Conservation (phyloP, 2,329 filamentous ascomycete genomes). For the Phyllosticta citribraziliensis region DNA sequence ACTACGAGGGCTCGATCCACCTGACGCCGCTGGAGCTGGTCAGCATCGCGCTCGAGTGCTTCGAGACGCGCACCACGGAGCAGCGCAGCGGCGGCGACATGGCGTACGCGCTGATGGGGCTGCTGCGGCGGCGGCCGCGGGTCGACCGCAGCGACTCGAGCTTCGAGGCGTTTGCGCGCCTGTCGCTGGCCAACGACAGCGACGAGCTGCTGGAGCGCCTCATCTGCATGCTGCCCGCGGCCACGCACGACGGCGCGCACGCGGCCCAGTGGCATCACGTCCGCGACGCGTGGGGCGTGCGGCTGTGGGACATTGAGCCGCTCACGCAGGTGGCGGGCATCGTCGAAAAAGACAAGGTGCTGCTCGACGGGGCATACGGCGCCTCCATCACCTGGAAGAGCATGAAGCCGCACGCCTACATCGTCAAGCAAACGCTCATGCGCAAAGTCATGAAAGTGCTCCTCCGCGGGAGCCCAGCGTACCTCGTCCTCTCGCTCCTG, state of each 20-base stretch:
- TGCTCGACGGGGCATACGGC: conserved; percentile 16
- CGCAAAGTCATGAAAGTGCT: background rate
- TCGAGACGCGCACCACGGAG: background rate
- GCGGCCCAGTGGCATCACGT: background rate
- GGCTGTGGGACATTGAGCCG: conserved; percentile 6
- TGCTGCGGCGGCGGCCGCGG: conserved; percentile 31
- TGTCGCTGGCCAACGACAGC: conserved; percentile 38
- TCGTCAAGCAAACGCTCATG: background rate
- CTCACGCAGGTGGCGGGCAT: conserved; percentile 1
- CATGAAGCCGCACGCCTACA: conserved; percentile 12
- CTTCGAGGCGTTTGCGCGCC: conserved; percentile 39
- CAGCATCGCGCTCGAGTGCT: background rate
- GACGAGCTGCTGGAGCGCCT: conserved; percentile 37
- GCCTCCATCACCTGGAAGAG: conserved; percentile 30
- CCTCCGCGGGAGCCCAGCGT: background rate
- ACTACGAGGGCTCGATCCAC: conserved; percentile 1
- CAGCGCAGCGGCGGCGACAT: background rate
- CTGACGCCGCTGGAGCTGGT: conserved; percentile 1
- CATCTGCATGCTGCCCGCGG: background rate
- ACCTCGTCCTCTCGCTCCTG: background rate
- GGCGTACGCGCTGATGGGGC: conserved; percentile 24
- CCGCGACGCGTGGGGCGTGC: conserved; percentile 1
- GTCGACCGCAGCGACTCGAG: conserved; percentile 31
- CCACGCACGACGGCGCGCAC: background rate
- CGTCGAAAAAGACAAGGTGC: background rate